Evolutionary conservation across 2,329 filamentous ascomycete genomes (phyloP).

Genomic region (Trichoderma oligosporum): DNA sequence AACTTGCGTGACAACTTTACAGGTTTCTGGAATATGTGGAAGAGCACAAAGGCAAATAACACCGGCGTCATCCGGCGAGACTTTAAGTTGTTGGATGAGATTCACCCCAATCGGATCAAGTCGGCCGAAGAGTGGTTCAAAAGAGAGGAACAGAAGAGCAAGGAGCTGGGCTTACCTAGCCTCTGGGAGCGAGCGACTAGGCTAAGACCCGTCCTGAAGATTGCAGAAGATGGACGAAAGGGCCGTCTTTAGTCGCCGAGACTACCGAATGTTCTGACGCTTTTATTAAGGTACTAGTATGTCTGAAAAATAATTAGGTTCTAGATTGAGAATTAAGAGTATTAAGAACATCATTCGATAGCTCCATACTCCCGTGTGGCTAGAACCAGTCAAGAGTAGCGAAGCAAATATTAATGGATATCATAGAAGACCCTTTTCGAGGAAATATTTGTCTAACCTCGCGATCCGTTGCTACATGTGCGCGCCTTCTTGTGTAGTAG

Average conservation of each 20-base stretch:
- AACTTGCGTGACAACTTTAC: constrained; percentile 47
- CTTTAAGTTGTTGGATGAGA: constrained; percentile 49
- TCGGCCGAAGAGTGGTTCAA: constrained; percentile 48
- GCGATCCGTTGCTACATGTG: too few species aligned
- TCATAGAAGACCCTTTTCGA: too few species aligned
- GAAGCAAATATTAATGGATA: too few species aligned
- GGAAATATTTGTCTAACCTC: too few species aligned
- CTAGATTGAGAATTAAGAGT: too few species aligned
- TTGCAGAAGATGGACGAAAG: constrained; percentile 22
- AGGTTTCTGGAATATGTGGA: constrained; percentile 49
- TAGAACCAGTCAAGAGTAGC: too few species aligned
- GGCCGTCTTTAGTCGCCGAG: constrained; percentile 9
- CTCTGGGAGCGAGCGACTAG: constrained; percentile 22
- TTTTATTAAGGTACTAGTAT: neutral
- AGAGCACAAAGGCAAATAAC: constrained; percentile 37
- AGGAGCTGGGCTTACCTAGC: constrained; percentile 14
- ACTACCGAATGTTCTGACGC: neutral
- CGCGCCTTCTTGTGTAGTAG: too few species aligned
- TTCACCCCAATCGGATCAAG: constrained; percentile 46
- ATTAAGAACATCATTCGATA: too few species aligned
- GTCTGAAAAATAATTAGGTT: neutral
- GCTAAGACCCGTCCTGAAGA: constrained; percentile 22
- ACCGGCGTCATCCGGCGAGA: constrained; percentile 42
- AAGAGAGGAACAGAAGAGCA: constrained; percentile 34
- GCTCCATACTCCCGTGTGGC: too few species aligned